Evolutionary conservation across 352 stramenopile species (phyloP), one percentile per base, ranked within the genome.

Genomic region (Chrysophaeum taylorii): DNA sequence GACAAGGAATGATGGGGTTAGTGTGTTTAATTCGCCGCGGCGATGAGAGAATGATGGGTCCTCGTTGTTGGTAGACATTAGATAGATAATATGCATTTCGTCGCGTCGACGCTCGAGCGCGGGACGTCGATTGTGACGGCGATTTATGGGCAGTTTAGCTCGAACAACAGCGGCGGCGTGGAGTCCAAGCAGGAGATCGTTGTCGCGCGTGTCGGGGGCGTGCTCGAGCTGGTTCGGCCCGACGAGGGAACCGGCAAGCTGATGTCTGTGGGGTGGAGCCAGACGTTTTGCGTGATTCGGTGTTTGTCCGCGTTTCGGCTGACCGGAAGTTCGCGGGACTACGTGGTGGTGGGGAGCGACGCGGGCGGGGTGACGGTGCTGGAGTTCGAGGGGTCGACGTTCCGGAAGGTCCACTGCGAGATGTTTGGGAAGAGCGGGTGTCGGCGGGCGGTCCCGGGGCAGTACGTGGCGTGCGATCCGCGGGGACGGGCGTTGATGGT

Each of bases 161-260:
- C 78, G 2, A 69, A 88, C 25, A 89, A 95, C 73, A 86, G 87
- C 36, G n/a, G n/a, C n/a, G n/a, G n/a, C n/a, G n/a, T n/a, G n/a
- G n/a, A n/a, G n/a, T n/a, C n/a, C n/a, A n/a, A n/a, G n/a, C 89
- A 96, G 62, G 93, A 99, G 82, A 91, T 99, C 64, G 86, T 95
- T n/a, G 84, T 97, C 38, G 83, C 90, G 54, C 84, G 89, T 36
- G 64, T 75, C 0, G 91, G 93, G 38, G 94, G 93, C 33, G 85
- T 93, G 62, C 81, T 99, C 60, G 92, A 98, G 80, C 76, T 99
- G 41, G 84, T 97, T 64, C 85, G 77, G 54, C 69, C 69, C 48
- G 54, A 73, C 53, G 69, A 77, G 37, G 79, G 75, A 36, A 71
- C 41, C 27, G 79, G 89, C 27, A 84, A 88, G 18, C 75, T 96